Base-by-base conservation (phyloP, 768 basidiomycete genomes). In the Mycena capillaripes region DNA sequence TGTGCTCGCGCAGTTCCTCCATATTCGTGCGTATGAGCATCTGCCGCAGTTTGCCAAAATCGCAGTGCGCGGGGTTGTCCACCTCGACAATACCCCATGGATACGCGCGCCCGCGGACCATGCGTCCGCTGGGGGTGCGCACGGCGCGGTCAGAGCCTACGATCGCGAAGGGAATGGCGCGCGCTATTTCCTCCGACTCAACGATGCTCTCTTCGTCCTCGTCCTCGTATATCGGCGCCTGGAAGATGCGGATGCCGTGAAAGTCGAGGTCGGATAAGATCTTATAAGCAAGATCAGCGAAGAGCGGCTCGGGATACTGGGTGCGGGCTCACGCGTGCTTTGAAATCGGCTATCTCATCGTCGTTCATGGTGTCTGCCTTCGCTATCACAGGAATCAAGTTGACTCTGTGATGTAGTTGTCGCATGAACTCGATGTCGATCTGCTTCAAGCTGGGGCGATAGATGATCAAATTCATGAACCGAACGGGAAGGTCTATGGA, bases 361-460 rank as follows among this genome's bases (percentile, higher is more conserved):
- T 99, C 97, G 17, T 97, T 99, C 85, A 99, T 82, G 34, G 98
- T 99, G 81, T 99, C 98, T 17, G 96, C 92, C 86, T 99, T 99
- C 69, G 98, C 98, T 77, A 99, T 99, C 79, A 99, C 90, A 63
- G 98, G 98, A 76, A 99, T 99, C 75, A 99, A 86, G 86, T 99
- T 99, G 84, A 99, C 98, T 82, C 94, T 95, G 75, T 94, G 95
- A 83, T 98, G 97, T 38, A 99, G 90, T 75, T 95, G 90, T 73
- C 96, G 93, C 98, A 99, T 99, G 83, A 98, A 98, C 82, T 99
- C 98, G 74, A 99, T 94, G 82, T 99, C 98, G 77, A 99, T 94
- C 70, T 96, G 96, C 86, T 98, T 98, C 78, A 99, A 88, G 10
- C 97, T 98, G 75, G 10, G 1, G 61, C 7, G 27, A 30, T 61